Conservation (phyloP, 1,284 basidiomycete species). For the Trametes pubescens region DNA sequence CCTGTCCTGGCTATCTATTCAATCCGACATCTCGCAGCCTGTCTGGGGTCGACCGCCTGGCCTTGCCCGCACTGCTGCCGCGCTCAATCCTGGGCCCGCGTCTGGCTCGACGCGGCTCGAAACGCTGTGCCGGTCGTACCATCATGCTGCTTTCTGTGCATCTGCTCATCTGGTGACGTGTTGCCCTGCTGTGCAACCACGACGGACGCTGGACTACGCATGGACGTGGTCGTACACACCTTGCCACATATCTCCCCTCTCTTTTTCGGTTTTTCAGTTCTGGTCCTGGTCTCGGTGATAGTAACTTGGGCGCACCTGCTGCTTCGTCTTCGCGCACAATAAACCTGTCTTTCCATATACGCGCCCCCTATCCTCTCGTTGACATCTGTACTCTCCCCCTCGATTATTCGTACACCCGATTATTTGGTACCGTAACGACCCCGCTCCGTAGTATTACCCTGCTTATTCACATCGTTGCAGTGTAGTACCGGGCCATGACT, state of each 20-base stretch:
- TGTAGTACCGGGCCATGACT: slow-evolving; percentile 4
- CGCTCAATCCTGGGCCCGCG: background rate
- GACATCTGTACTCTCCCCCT: background rate
- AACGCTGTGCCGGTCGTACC: background rate
- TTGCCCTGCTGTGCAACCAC: background rate
- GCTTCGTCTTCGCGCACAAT: background rate
- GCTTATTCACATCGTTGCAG: background rate
- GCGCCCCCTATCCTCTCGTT: background rate
- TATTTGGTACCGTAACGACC: slow-evolving; percentile 2
- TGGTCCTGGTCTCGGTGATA: background rate
- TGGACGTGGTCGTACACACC: slow-evolving; percentile 1
- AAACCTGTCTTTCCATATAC: background rate
- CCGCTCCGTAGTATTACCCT: background rate
- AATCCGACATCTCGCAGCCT: background rate
- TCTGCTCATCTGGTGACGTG: background rate
- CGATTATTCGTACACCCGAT: slow-evolving; percentile 2
- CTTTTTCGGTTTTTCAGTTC: background rate
- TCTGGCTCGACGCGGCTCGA: background rate
- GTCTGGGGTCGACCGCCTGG: background rate
- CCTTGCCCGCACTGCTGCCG: background rate
- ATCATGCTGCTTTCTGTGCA: background rate
- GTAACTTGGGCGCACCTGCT: background rate
- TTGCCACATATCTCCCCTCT: background rate
- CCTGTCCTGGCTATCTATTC: slow-evolving; percentile 3
- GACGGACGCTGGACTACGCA: slow-evolving; percentile 1